phyloP scores from a whole-genome alignment of 345 rosid species.

The Bretschneidera sinensis region DNA sequence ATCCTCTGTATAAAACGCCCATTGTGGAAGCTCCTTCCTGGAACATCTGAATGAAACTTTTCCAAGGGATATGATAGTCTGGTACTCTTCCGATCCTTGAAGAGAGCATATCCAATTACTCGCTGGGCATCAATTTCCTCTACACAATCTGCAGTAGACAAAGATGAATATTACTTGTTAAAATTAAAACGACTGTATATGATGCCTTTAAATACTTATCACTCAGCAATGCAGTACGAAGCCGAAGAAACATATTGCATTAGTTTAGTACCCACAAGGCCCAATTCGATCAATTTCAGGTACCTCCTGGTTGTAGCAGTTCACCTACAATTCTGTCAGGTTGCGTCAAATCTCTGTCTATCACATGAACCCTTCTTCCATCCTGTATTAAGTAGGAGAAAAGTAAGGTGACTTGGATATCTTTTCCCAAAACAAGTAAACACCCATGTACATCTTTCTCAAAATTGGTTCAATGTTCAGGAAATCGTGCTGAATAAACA shows the following conservation, averaged over 20 bases:
- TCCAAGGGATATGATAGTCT: constrained; percentile 42
- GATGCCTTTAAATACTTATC: neutral
- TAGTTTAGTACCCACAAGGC: constrained; percentile 36
- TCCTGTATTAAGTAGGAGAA: constrained; percentile 24
- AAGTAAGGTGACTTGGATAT: neutral
- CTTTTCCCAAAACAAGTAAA: constrained; percentile 14
- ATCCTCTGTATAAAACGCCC: constrained; percentile 50
- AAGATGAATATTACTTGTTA: neutral
- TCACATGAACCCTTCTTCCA: constrained; percentile 45
- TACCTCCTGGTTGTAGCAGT: constrained; percentile 53
- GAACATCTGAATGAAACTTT: constrained; percentile 35
- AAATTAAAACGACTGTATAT: neutral
- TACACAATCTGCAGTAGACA: constrained; percentile 36
- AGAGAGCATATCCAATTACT: constrained; percentile 46
- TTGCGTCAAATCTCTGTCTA: constrained; percentile 50
- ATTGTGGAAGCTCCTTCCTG: constrained; percentile 53
- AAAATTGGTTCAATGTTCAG: neutral
- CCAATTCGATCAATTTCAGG: constrained; percentile 41
- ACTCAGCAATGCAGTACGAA: neutral
- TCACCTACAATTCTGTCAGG: constrained; percentile 52
- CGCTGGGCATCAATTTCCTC: constrained; percentile 49
- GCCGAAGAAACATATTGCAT: neutral
- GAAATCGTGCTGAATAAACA: neutral
- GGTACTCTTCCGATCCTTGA: constrained; percentile 41
- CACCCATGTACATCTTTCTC: neutral